Base-by-base conservation (phyloP, 1,284 basidiomycete genomes). In the Anthracocystis setariae region DNA sequence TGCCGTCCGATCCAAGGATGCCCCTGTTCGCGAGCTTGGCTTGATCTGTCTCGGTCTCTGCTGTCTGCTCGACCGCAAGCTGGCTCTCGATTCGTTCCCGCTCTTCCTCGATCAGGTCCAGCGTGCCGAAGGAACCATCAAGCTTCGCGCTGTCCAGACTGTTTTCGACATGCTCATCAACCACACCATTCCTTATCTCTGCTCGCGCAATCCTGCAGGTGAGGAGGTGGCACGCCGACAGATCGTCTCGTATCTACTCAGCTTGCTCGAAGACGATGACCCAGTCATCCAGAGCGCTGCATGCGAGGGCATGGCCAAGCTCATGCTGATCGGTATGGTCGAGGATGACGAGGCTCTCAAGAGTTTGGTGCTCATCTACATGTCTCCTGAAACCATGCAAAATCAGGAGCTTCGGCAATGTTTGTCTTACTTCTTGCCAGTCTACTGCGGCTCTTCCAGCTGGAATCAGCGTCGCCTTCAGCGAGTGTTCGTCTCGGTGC, bases 381-480 rank as follows among this genome's bases (percentile, higher is more conserved):
- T 98, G 73, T 92, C 91, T 0, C 92, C 93, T 1, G 90, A 92
- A 61, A 96, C 93, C 0, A 86, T 86, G 13, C 88, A 90, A 38
- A 98, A 97, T 79, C 90, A 92, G 77, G 88, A 93, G 66, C 85
- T 98, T 27, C 87, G 93, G 53, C 95, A 98, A 84, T 97, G 94
- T 81, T 85, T 98, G 24, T 90, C 93, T 18, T 98, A 98, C 84
- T 98, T 98, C 86, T 90, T 98, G 84, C 93, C 94, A 0, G 90
- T 94, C 0, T 98, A 92, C 82, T 93, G 92, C 83, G 94, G 92
- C 82, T 92, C 93, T 1, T 90, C 91, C 0, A 84, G 89, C 2
- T 84, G 83, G 17, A 95, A 97, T 80, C 94, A 97, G 85, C 85
- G 87, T 12, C 86, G 89, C 23, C 89, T 95, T 87, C 89, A 90